A percentile compares a stretch with the other conserved stretches of the same genome.
These are phyloP conservation scores for Termitomyces sp. DNA, from an alignment of 768 basidiomycete species.

Conservation along the genomic window DNA sequence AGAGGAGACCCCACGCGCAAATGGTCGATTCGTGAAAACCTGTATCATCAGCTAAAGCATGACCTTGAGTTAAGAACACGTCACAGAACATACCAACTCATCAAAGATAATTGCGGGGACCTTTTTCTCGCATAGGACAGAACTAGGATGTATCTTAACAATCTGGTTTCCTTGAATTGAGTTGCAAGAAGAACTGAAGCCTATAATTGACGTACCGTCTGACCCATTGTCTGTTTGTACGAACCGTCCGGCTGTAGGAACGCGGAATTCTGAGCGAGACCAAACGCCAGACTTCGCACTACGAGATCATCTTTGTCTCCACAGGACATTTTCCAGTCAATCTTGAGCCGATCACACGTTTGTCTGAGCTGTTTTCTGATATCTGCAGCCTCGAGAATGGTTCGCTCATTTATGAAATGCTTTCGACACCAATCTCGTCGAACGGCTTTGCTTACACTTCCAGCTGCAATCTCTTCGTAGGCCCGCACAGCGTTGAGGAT, in stretches of 20 bases:
- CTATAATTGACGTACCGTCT: slow-evolving; percentile 38
- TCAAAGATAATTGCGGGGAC: slow-evolving; percentile 87
- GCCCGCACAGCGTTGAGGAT: slow-evolving; percentile 80
- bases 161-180: slow-evolving; percentile 27
- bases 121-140: slow-evolving; percentile 75
- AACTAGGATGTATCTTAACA: slow-evolving; percentile 90
- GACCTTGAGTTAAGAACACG: background rate
- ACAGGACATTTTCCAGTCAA: slow-evolving; percentile 55
- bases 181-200: background rate
- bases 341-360: slow-evolving; percentile 51
- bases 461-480: slow-evolving; percentile 61
- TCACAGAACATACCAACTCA: slow-evolving; percentile 77
- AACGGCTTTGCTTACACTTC: slow-evolving; percentile 36
- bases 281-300: slow-evolving; percentile 65
- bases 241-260: slow-evolving; percentile 78
- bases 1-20: slow-evolving; percentile 87
- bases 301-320: slow-evolving; percentile 66
- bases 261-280: slow-evolving; percentile 80
- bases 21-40: slow-evolving; percentile 80
- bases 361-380: slow-evolving; percentile 75
- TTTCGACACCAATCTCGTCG: slow-evolving; percentile 77
- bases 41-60: slow-evolving; percentile 18
- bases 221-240: slow-evolving; percentile 80
- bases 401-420: slow-evolving; percentile 79
- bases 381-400: slow-evolving; percentile 70